Percentiles rank a stretch among this genome's conserved stretches.
Conservation (phyloP, 148 eudicot genomes). For the Spergularia marina region DNA sequence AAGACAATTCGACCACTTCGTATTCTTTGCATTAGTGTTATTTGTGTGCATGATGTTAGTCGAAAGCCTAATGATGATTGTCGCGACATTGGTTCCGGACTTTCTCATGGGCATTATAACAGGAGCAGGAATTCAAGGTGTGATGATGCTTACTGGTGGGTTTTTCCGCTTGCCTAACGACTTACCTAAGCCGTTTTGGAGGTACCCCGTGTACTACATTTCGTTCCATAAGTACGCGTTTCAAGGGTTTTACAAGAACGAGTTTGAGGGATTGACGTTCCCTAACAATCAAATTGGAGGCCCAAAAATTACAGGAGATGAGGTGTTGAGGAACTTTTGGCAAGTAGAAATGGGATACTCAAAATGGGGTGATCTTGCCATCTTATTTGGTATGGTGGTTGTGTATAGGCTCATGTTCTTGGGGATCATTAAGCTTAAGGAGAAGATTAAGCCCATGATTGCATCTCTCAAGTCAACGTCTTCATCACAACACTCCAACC, state of each 20-base stretch:
- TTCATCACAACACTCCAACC: conserved; percentile 13
- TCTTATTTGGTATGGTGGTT: conserved; percentile 60
- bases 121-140: conserved; percentile 54
- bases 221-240: conserved; percentile 50
- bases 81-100: conserved; percentile 49
- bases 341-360: conserved; percentile 64
- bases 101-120: conserved; percentile 64
- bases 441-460: conserved; percentile 42
- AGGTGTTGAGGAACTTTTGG: conserved; percentile 50
- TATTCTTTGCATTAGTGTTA: conserved; percentile 34
- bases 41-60: conserved; percentile 42
- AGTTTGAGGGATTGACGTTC: conserved; percentile 44
- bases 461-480: conserved; percentile 11
- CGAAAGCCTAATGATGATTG: conserved; percentile 67
- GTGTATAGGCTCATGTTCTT: conserved; percentile 58
- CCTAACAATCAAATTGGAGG: conserved; percentile 34
- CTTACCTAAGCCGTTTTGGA: conserved; percentile 55
- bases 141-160: conserved; percentile 58
- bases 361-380: conserved; percentile 60
- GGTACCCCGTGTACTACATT: conserved; percentile 49
- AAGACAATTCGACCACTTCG: conserved; percentile 35
- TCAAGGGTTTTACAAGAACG: conserved; percentile 55
- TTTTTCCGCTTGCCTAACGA: conserved; percentile 55
- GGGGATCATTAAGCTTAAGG: conserved; percentile 36
- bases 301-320: conserved; percentile 34